phyloP scores from a whole-genome alignment of 441 rosid genomes.

The Brassica balearica region DNA sequence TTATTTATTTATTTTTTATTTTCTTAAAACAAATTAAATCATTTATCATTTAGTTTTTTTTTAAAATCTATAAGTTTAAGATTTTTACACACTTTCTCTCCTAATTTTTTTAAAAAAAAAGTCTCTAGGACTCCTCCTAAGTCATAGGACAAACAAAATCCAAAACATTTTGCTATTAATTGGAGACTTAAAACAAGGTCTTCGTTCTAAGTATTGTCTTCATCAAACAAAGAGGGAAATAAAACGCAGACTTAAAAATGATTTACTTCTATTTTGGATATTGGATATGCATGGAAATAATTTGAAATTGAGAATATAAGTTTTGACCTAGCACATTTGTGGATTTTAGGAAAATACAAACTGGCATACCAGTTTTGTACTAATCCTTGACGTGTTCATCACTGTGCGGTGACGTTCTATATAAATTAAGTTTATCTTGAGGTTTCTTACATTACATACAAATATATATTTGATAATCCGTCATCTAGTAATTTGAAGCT shows the following conservation, averaged over 20 bases:
- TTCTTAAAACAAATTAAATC: too few species aligned
- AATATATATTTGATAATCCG: not conserved
- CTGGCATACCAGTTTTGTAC: constrained; percentile 4
- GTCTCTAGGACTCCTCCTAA: too few species aligned
- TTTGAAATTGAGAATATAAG: not conserved
- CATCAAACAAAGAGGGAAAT: not conserved
- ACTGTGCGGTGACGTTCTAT: not conserved
- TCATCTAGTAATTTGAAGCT: constrained; percentile 1
- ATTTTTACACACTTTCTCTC: too few species aligned
- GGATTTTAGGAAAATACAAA: not conserved
- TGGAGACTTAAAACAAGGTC: not conserved
- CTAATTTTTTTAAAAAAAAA: too few species aligned
- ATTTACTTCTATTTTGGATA: not conserved
- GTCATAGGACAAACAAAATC: not conserved
- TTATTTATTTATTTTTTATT: too few species aligned
- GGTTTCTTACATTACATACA: not conserved
- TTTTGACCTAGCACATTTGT: constrained; percentile 10
- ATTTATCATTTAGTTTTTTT: too few species aligned
- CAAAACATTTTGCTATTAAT: not conserved
- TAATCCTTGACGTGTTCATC: not conserved
- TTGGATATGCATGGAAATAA: not conserved
- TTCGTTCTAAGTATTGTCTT: not conserved
- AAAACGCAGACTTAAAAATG: not conserved
- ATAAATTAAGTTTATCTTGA: not conserved
- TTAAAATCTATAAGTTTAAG: too few species aligned